Percentiles rank a stretch among this genome's conserved stretches.
Conservation (phyloP, 768 basidiomycete genomes). For the Neoboletus brunneissimus region DNA sequence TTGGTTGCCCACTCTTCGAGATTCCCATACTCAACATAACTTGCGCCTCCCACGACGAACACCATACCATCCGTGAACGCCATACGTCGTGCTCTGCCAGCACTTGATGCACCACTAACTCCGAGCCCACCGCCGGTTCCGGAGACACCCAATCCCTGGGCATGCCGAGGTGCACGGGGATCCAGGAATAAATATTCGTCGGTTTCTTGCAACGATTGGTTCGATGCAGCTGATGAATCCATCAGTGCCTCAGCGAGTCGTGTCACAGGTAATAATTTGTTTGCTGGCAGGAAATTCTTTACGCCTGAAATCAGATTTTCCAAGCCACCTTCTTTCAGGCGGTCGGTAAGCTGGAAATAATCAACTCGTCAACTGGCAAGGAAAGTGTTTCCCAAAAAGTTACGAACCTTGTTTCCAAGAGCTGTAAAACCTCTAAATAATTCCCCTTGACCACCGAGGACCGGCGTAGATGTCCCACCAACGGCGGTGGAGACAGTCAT, state of each 20-base stretch:
- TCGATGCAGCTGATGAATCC: constrained; percentile 93
- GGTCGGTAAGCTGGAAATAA: constrained; percentile 73
- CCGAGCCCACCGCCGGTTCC: constrained; percentile 47
- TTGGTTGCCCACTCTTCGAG: constrained; percentile 88
- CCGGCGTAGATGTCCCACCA: constrained; percentile 63
- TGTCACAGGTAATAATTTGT: constrained; percentile 90
- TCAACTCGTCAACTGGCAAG: neutral
- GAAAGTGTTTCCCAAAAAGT: neutral
- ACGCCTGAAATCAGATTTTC: constrained; percentile 97
- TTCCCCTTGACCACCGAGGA: constrained; percentile 73
- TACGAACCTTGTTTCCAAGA: constrained; percentile 77
- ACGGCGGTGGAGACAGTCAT: constrained; percentile 77
- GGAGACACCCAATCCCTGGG: constrained; percentile 43
- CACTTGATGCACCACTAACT: constrained; percentile 32
- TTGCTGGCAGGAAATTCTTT: constrained; percentile 94
- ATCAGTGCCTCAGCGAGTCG: constrained; percentile 94
- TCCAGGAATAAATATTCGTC: constrained; percentile 96
- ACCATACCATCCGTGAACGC: constrained; percentile 87
- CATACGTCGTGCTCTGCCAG: constrained; percentile 56
- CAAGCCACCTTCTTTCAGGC: constrained; percentile 91
- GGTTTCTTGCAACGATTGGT: constrained; percentile 92
- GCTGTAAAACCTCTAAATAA: constrained; percentile 93
- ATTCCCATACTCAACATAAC: constrained; percentile 97
- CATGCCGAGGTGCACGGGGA: constrained; percentile 72
- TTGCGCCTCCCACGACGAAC: constrained; percentile 94